Conservation (phyloP, 2,329 filamentous ascomycete species). For the Neonectria magnoliae region DNA sequence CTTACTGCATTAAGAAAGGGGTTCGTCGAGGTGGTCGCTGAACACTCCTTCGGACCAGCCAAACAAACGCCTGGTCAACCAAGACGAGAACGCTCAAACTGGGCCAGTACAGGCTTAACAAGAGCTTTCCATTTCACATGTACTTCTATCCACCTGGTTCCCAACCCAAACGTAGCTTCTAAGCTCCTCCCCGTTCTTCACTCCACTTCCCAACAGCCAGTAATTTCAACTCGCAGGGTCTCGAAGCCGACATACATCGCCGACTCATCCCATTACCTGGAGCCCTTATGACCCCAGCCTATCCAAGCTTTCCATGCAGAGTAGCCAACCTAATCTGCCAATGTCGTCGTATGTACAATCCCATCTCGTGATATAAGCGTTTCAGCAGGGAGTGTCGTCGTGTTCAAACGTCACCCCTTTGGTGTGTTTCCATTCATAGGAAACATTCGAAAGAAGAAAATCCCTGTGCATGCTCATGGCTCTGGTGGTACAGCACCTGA, state of each 20-base stretch:
- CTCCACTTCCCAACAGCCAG: conserved; percentile 3
- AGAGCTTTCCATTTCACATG: conserved; percentile 26
- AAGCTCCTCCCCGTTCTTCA: not conserved
- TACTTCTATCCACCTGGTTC: conserved; percentile 36
- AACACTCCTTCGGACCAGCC: not conserved
- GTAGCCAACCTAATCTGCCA: conserved; percentile 22
- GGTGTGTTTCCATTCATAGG: conserved; percentile 9
- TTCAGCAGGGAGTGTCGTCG: conserved; percentile 17
- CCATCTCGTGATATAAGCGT: conserved; percentile 41
- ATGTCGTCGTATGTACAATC: conserved; percentile 41
- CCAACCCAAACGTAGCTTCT: conserved; percentile 28
- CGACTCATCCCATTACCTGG: conserved; percentile 20
- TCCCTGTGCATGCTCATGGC: conserved; percentile 1
- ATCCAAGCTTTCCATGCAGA: conserved; percentile 19
- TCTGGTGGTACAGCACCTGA: conserved; percentile 16
- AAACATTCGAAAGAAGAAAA: conserved; percentile 17
- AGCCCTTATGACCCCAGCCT: conserved; percentile 4
- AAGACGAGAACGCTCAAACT: not conserved
- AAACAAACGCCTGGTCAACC: not conserved
- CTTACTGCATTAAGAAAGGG: not conserved
- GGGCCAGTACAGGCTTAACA: not conserved
- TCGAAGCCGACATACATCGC: conserved; percentile 6
- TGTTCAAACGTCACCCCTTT: conserved; percentile 7
- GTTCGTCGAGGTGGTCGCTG: not conserved
- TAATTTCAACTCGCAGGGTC: not conserved